phyloP scores from a whole-genome alignment of 768 basidiomycete genomes.

The Auricularia sp. region DNA sequence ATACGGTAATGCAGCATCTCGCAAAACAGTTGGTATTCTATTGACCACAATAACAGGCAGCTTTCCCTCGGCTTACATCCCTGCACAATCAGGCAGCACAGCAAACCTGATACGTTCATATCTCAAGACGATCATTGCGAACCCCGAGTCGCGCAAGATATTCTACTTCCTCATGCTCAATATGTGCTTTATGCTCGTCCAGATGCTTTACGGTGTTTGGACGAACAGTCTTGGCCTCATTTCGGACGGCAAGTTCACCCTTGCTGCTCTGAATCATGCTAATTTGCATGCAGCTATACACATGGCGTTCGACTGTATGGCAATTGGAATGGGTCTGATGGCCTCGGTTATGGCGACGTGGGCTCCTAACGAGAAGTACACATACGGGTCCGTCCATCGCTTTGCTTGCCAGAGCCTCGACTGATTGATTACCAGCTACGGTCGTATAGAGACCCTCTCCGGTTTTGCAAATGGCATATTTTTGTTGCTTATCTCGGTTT shows the following conservation, averaged over 20 bases:
- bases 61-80: conserved; percentile 38
- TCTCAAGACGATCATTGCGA: conserved; percentile 82
- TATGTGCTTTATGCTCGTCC: conserved; percentile 90
- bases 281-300: conserved; percentile 68
- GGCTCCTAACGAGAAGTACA: conserved; percentile 90
- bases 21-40: not conserved
- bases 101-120: conserved; percentile 48
- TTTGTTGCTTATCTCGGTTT: conserved; percentile 86
- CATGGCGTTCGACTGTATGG: conserved; percentile 99
- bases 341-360: conserved; percentile 98
- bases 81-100: conserved; percentile 32
- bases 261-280: not conserved
- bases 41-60: conserved; percentile 30
- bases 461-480: conserved; percentile 98
- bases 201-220: conserved; percentile 96
- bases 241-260: conserved; percentile 70
- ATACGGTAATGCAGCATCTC: conserved; percentile 40
- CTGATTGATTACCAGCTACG: conserved; percentile 47
- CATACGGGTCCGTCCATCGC: conserved; percentile 64
- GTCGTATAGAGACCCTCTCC: conserved; percentile 92
- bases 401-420: conserved; percentile 2
- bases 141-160: conserved; percentile 87
- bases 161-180: conserved; percentile 96
- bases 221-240: conserved; percentile 95
- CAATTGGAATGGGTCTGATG: conserved; percentile 88